Base-by-base conservation (phyloP, 2,329 filamentous ascomycete species). In the Verticillium alfalfae region DNA sequence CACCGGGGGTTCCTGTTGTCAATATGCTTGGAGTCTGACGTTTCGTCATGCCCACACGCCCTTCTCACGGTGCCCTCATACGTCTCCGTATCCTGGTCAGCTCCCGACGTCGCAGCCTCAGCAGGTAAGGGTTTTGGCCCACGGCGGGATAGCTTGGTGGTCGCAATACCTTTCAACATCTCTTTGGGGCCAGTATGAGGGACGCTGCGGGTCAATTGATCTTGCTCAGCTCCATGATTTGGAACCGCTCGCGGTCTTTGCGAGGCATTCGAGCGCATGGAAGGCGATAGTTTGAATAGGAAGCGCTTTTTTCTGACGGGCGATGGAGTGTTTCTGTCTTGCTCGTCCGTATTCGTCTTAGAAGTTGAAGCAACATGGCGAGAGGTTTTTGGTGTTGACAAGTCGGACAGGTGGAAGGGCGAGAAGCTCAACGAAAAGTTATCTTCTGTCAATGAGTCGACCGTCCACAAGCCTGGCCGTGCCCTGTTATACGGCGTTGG, bases 401-500 rank as follows among this genome's bases (percentile, higher is more conserved):
- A 38, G 15, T 65, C 59, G 57, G 63, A 56, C 55, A 66, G 55
- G 39, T 66, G 59, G 60, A 67, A 62, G 57, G 68, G 22, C 60
- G 31, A 64, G 59, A 34, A 64, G n/a, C 38, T 61, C 18, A 52
- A 31, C 64, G 61, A 13, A 65, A 60, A 41, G 22, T 41, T 18
- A 54, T 61, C 60, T 13, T 65, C 62, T 8, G 13, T 39, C 7
- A 38, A 55, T 16, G 56, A 8, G 12, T 61, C 55, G 7, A 49
- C 49, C 7, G 16, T 26, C 4, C 41, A n/a, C 49, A 31, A 58
- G 5, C 31, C 34, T 18, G 10, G 34, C n/a, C 6, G 10, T 1
- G 12, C 9, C 12, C 62, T 62, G 38, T 73, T 70, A 5, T 69
- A 69, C 3, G 81, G 81, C 8, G 83, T 65, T 15, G 78, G 73